These are phyloP conservation scores for Odontarrhena argentea DNA, from an alignment of 345 rosid genomes.

Conservation along the genomic window DNA sequence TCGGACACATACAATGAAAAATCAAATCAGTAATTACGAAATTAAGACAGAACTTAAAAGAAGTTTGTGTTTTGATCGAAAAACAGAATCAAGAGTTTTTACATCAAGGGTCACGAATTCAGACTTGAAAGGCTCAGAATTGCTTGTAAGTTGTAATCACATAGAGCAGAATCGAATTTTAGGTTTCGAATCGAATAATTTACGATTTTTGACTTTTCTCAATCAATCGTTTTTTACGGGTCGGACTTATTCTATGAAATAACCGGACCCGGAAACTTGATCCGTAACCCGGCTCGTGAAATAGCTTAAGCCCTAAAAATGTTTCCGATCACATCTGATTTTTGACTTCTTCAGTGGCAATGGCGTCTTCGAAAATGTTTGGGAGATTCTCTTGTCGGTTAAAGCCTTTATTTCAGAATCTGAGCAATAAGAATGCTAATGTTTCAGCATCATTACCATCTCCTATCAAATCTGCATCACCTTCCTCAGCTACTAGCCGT, in stretches of 20 bases:
- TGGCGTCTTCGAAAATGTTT: slow-evolving; percentile 52
- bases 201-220: too few species aligned
- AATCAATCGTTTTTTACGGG: too few species aligned
- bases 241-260: too few species aligned
- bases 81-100: slow-evolving; percentile 9
- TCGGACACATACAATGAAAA: not conserved
- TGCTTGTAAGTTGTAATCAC: too few species aligned
- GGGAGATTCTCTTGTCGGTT: slow-evolving; percentile 55
- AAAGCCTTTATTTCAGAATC: slow-evolving; percentile 42
- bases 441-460: slow-evolving; percentile 38
- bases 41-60: not conserved
- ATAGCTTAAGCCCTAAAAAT: slow-evolving; percentile 8
- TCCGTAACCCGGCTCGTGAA: slow-evolving; percentile 35
- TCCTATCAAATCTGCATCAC: slow-evolving; percentile 39
- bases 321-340: slow-evolving; percentile 10
- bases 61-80: slow-evolving; percentile 14
- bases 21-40: slow-evolving; percentile 4
- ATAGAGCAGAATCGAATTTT: too few species aligned
- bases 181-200: too few species aligned
- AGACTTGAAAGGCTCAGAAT: not conserved
- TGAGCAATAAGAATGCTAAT: slow-evolving; percentile 38
- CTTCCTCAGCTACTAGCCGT: slow-evolving; percentile 45
- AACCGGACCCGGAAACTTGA: too few species aligned
- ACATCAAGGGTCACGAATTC: slow-evolving; percentile 3
- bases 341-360: slow-evolving; percentile 5